Evolutionary conservation across 1,139 yeast species (phyloP), one percentile per base, ranked within the genome.

Genomic region (Trichomonascaceae sp.): DNA sequence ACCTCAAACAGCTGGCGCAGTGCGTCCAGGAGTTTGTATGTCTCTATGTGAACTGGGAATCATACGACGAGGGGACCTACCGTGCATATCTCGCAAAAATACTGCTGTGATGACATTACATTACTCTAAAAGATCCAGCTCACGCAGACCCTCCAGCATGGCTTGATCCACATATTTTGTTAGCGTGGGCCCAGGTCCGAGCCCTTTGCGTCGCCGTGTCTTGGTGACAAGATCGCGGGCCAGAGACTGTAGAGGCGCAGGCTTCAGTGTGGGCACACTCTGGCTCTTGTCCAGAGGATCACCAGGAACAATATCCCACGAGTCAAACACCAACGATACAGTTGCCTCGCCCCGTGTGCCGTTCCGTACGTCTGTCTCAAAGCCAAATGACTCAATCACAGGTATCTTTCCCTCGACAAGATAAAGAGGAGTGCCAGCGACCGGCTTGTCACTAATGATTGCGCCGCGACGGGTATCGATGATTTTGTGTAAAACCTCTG

Each of bases 201-300:
- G 46, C 0, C 96, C 97, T 53, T 85, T 87, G 44, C 96, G 67
- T 45, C 75, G 72, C 51, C 99, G 67, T 0, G 96, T 85, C 56
- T 92, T 92, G 57, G 81, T 59, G 30, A 85, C 77, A 49, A 87
- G 84, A 55, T 92, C 98, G 39, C 98, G 64, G 0, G 95, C 89
- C 43, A 87, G 59, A 1, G 80, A 75, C 16, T 64, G 63, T 1
- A 64, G 57, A 3, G 78, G 76, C 1, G 89, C 95, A 0, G 95
- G 81, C 44, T 74, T 74, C 50, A 89, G 63, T 27, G 75, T 68
- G 6, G 85, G 85, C 29, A 84, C 67, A 34, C 59, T 62, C 13
- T 71, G 71, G 17, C 69, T 67, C 17, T 59, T 58, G 52, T 87
- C 94, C 45, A 87, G 54, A 4, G 97, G 97, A 57, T 87, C 85